These are phyloP conservation scores for Purpureocillium takamizusanense DNA, from an alignment of 2,329 filamentous ascomycete species.

Conservation along the genomic window DNA sequence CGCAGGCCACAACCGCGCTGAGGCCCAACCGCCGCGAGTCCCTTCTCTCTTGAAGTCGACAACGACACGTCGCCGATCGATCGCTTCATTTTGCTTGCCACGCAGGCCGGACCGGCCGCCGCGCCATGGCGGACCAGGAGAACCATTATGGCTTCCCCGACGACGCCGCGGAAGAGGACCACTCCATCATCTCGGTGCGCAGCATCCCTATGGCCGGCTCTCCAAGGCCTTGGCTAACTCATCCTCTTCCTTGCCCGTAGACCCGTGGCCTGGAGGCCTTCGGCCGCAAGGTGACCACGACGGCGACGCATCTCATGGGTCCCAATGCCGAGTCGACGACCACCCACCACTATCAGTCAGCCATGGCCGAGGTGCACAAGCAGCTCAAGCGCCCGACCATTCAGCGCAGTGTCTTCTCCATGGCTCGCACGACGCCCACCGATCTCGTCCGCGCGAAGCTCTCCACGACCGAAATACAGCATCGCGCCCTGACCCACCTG, in stretches of 20 bases:
- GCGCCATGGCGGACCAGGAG: slow-evolving; percentile 32
- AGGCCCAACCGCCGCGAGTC: too few relatives aligned
- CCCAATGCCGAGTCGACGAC: slow-evolving; percentile 42
- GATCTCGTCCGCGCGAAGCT: slow-evolving; percentile 89
- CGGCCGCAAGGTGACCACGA: slow-evolving; percentile 87
- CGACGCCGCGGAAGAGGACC: slow-evolving; percentile 37
- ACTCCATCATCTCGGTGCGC: slow-evolving; percentile 34
- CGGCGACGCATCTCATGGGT: slow-evolving; percentile 81
- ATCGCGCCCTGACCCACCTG: slow-evolving; percentile 79
- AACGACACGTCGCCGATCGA: too few relatives aligned
- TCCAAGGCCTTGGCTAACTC: slow-evolving; percentile 2
- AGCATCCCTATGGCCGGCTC: background rate
- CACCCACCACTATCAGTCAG: slow-evolving; percentile 72
- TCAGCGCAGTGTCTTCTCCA: slow-evolving; percentile 84
- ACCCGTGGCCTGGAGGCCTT: slow-evolving; percentile 86
- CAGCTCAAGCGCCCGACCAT: slow-evolving; percentile 76
- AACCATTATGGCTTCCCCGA: slow-evolving; percentile 36
- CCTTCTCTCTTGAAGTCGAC: too few relatives aligned
- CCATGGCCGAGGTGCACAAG: slow-evolving; percentile 82
- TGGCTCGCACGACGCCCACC: slow-evolving; percentile 84
- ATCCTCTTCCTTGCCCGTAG: slow-evolving; percentile 33
- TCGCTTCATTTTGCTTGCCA: background rate
- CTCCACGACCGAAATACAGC: slow-evolving; percentile 86
- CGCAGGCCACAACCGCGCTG: too few relatives aligned
- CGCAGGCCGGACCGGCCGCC: slow-evolving; percentile 4